A percentile compares a stretch with the other conserved stretches of the same genome.
Evolutionary conservation across 192 early-diverging fungal species (phyloP).

Genomic region (Rhizophagus clarus): DNA sequence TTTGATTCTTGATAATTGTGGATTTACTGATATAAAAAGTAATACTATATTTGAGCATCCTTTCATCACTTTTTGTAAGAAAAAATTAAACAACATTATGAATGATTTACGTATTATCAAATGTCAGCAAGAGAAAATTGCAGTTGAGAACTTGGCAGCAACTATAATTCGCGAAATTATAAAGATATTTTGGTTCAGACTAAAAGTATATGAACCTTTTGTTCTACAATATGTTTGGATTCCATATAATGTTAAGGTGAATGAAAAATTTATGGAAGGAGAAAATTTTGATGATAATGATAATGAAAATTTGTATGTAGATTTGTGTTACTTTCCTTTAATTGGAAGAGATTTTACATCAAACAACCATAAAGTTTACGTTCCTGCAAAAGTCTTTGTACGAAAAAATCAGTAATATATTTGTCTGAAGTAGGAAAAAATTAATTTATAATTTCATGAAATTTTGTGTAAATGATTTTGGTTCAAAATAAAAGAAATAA

Average conservation of each 20-base stretch:
- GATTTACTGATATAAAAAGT: not conserved
- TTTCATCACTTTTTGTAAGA: not conserved
- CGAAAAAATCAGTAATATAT: too few species aligned
- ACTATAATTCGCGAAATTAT: not conserved
- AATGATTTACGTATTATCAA: not conserved
- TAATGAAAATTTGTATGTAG: too few species aligned
- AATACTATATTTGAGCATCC: not conserved
- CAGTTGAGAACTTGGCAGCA: not conserved
- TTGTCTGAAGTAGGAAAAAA: too few species aligned
- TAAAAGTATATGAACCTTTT: not conserved
- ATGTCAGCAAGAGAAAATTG: not conserved
- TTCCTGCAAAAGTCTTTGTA: too few species aligned
- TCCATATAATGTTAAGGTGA: not conserved
- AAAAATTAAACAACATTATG: not conserved
- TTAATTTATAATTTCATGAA: too few species aligned
- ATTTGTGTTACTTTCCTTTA: too few species aligned
- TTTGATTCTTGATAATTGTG: not conserved
- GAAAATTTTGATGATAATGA: too few species aligned
- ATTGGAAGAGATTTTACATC: too few species aligned
- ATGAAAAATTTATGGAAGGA: too few species aligned
- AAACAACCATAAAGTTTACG: too few species aligned
- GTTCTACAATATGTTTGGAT: not conserved
- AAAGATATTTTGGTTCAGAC: conserved; percentile 1
- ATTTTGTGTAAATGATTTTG: too few species aligned
- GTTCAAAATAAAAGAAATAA: too few species aligned